These are phyloP conservation scores for Hysterangium stoloniferum DNA, from an alignment of 768 basidiomycete species.

Conservation along the genomic window DNA sequence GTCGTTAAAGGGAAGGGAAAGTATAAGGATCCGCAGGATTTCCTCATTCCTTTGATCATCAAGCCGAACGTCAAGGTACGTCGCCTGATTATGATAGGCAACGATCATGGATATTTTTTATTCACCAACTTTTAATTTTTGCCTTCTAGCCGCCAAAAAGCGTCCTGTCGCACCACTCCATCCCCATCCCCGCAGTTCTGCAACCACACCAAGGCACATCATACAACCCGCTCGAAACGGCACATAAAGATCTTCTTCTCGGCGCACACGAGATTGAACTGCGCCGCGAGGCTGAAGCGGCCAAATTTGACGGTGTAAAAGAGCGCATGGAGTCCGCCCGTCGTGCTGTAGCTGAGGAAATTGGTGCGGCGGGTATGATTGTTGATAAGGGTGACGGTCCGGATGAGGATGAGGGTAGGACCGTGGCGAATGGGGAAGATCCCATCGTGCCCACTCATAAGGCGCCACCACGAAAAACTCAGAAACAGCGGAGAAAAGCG, in stretches of 20 bases:
- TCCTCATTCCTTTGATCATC: conserved; percentile 21
- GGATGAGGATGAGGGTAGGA: conserved; percentile 23
- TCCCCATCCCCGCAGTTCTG: conserved; percentile 56
- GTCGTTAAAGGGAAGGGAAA: conserved; percentile 61
- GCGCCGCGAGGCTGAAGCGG: conserved; percentile 43
- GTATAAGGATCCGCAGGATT: conserved; percentile 32
- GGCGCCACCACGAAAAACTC: conserved; percentile 39
- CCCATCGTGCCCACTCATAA: conserved; percentile 14
- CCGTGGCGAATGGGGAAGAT: conserved; percentile 23
- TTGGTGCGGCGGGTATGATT: conserved; percentile 56
- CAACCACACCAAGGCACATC: conserved; percentile 79
- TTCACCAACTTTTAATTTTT: not conserved
- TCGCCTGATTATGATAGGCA: too few relatives aligned
- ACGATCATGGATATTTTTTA: too few relatives aligned
- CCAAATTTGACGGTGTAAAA: conserved; percentile 45
- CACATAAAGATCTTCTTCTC: conserved; percentile 64
- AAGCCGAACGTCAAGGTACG: conserved; percentile 48
- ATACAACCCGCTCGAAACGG: conserved; percentile 76
- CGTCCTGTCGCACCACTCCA: conserved; percentile 39
- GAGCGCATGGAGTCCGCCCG: conserved; percentile 47
- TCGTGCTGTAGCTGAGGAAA: conserved; percentile 23
- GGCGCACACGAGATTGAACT: conserved; percentile 63
- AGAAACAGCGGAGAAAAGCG: conserved; percentile 63
- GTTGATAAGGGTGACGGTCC: conserved; percentile 35
- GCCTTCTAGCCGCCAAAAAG: conserved; percentile 41